These are phyloP conservation scores for Penicillium sumatraense DNA, from an alignment of 2,329 filamentous ascomycete species.

Conservation along the genomic window DNA sequence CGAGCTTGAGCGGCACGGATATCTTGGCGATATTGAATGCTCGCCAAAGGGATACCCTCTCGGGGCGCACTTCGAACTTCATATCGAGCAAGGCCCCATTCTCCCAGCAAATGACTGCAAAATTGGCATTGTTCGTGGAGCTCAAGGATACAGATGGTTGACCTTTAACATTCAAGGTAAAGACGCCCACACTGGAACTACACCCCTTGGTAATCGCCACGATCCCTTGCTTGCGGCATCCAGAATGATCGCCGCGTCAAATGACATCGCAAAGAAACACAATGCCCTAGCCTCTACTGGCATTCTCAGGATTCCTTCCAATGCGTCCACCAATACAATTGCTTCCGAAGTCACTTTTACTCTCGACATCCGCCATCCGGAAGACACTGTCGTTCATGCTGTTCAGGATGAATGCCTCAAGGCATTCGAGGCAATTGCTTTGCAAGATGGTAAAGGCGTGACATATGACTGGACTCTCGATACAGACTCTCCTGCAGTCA, in stretches of 20 bases:
- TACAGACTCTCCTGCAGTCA: slow-evolving; percentile 59
- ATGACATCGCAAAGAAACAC: slow-evolving; percentile 62
- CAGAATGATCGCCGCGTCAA: slow-evolving; percentile 66
- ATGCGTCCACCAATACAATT: slow-evolving; percentile 69
- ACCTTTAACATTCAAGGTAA: slow-evolving; percentile 66
- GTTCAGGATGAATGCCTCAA: slow-evolving; percentile 59
- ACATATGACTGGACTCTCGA: slow-evolving; percentile 62
- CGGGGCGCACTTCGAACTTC: slow-evolving; percentile 77
- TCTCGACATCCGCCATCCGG: slow-evolving; percentile 66
- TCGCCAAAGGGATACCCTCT: slow-evolving; percentile 59
- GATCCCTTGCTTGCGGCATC: slow-evolving; percentile 68
- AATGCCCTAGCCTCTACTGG: slow-evolving; percentile 67
- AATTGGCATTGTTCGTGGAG: slow-evolving; percentile 69
- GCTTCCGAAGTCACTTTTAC: slow-evolving; percentile 67
- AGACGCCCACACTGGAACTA: slow-evolving; percentile 73
- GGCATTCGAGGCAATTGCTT: slow-evolving; percentile 61
- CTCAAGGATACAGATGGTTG: slow-evolving; percentile 73
- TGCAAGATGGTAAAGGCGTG: slow-evolving; percentile 55
- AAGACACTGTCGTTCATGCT: slow-evolving; percentile 58
- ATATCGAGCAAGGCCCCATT: slow-evolving; percentile 79
- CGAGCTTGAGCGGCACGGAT: slow-evolving; percentile 70
- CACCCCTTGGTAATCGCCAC: slow-evolving; percentile 63
- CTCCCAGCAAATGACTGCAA: slow-evolving; percentile 65
- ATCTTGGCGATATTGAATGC: slow-evolving; percentile 61
- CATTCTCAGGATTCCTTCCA: slow-evolving; percentile 63